Evolutionary conservation across 345 rosid genomes (phyloP).

Genomic region (Euphorbia pulcherrima): DNA sequence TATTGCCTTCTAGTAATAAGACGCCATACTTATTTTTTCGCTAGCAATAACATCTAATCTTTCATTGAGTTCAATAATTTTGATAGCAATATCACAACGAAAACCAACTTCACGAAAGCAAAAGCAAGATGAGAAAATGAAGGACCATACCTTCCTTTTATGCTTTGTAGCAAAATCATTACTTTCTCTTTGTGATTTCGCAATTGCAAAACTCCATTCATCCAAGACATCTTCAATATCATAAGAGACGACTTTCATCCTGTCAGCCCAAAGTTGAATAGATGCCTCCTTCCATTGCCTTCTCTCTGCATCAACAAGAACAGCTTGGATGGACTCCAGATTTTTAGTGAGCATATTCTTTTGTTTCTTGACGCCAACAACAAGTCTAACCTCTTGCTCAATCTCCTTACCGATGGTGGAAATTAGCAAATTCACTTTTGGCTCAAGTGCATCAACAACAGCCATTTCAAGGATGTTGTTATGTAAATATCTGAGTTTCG

Average conservation of each 20-base stretch:
- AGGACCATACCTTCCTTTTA: constrained; percentile 4
- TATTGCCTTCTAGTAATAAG: accelerated
- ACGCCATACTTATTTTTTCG: not conserved
- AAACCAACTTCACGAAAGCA: not conserved
- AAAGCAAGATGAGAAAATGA: constrained; percentile 1
- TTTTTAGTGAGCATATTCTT: not conserved
- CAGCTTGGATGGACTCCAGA: constrained; percentile 6
- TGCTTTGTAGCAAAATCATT: not conserved
- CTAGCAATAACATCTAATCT: not conserved
- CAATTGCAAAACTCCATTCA: constrained; percentile 9
- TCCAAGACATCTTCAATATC: constrained; percentile 12
- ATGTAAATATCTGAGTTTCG: too few relatives aligned
- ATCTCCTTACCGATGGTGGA: not conserved
- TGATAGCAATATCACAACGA: not conserved
- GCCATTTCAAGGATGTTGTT: not conserved
- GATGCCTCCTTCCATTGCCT: not conserved
- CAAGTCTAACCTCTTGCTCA: not conserved
- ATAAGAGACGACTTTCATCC: constrained; percentile 1
- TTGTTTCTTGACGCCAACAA: not conserved
- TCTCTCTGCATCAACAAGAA: constrained; percentile 11
- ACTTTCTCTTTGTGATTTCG: not conserved
- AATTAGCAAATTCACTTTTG: not conserved
- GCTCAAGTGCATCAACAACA: constrained; percentile 8
- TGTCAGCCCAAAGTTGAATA: not conserved
- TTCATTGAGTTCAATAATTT: constrained; percentile 7